Evolutionary conservation across 768 basidiomycete species (phyloP).

Genomic region (Symmetrospora coprosmae): DNA sequence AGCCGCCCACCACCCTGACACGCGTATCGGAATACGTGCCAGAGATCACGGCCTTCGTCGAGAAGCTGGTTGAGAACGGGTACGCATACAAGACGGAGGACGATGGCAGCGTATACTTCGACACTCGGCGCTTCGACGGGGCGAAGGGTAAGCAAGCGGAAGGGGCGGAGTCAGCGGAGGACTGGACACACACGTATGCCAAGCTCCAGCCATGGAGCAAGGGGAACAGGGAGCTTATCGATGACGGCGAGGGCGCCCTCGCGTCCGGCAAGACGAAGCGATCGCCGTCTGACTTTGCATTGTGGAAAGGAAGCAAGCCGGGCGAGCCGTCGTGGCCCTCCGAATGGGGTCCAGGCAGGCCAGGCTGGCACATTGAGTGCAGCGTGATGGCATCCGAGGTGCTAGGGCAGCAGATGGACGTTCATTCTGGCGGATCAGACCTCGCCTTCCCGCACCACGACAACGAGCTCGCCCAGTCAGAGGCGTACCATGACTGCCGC

Average conservation of each 20-base stretch:
- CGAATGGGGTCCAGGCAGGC: constrained; percentile 87
- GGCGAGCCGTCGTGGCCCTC: constrained; percentile 96
- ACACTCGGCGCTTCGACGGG: constrained; percentile 41
- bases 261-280: constrained; percentile 45
- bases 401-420: constrained; percentile 81
- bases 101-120: constrained; percentile 41
- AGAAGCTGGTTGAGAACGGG: constrained; percentile 69
- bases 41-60: constrained; percentile 79
- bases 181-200: constrained; percentile 63
- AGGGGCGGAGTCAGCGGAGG: constrained; percentile 37
- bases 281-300: constrained; percentile 81
- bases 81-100: constrained; percentile 65
- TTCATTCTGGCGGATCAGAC: constrained; percentile 94
- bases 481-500: constrained; percentile 84
- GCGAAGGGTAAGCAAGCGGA: constrained; percentile 33
- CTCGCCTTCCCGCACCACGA: constrained; percentile 99
- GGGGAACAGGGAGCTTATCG: constrained; percentile 74
- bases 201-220: constrained; percentile 94
- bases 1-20: constrained; percentile 76
- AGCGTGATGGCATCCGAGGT: constrained; percentile 93
- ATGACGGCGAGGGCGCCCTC: constrained; percentile 71
- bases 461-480: constrained; percentile 80
- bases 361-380: constrained; percentile 99
- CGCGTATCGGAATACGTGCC: constrained; percentile 95
- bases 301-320: constrained; percentile 93